Base-by-base conservation (phyloP, 306 rosid genomes). In the Comarum palustre region DNA sequence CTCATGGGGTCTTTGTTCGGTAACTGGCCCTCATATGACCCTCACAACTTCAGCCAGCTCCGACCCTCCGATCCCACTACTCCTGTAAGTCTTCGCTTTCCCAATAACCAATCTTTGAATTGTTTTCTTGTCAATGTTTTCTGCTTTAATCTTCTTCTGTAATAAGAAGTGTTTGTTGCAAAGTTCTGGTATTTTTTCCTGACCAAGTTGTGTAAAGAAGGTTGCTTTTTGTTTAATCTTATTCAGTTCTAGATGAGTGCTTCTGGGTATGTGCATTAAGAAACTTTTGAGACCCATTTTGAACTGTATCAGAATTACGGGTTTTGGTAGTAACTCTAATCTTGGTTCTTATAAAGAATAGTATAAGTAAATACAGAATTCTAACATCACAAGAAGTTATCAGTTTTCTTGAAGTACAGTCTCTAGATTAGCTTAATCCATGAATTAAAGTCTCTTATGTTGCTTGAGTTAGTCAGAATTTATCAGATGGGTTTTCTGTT, bases 41-140 rank as follows among this genome's bases (percentile, higher is more conserved):
- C 98, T 65, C 91, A 93, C 83, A 93, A 93, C 86, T 93, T 93
- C 89, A 93, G 92, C 83, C 96, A 89, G 79, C 86, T 91, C 74
- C 92, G 96, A 38, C 92, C 96, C 51, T 85, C 92, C 24, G 97
- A 93, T 93, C 91, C 96, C 73, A 86, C 94, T 14, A 85, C 51
- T 54, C 92, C 96, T 70, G 98, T 93, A 71, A 90, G 97, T 80
- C 60, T 13, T 85, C 73, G 36, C 13, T 68, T 29, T 79, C 36
- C 25, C 31, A 27, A 51, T 69, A 46, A 68, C 80, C 54, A 55
- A 17, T 29, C 39, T 73, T 31, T 50, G 52, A 43, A 69, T 47
- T 70, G 46, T 41, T 17, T 74, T 48, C 75, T 62, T 25, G 48
- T 45, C 29, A 7, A 41, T 41, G 78, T 31, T 79, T 59, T 29